Evolutionary conservation across 257 asterid species (phyloP).

Genomic region (Rauvolfia tetraphylla): DNA sequence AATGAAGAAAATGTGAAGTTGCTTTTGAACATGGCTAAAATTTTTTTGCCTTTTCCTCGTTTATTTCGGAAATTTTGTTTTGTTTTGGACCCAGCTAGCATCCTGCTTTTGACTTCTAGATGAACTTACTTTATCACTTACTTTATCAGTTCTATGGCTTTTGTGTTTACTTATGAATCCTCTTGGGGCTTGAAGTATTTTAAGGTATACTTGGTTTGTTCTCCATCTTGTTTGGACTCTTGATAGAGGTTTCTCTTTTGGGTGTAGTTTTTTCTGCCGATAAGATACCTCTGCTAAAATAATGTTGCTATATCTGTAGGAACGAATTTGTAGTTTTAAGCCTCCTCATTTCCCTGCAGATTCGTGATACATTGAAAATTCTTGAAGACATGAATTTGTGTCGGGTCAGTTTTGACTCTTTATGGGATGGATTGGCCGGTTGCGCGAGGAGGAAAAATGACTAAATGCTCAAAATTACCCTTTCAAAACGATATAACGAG

Average conservation of each 20-base stretch:
- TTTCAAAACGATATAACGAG: too few relatives aligned
- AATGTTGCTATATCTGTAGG: background rate
- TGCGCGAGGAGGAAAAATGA: too few relatives aligned
- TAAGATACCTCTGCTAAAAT: background rate
- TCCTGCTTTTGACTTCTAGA: constrained; percentile 9
- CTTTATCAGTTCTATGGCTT: constrained; percentile 14
- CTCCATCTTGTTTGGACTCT: constrained; percentile 1
- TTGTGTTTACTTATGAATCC: background rate
- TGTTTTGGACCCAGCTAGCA: constrained; percentile 10
- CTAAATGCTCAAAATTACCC: too few relatives aligned
- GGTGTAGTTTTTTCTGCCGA: background rate
- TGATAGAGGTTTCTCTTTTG: constrained; percentile 1
- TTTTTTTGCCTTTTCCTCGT: constrained; percentile 10
- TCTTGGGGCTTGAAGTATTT: background rate
- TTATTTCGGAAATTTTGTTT: constrained; percentile 18
- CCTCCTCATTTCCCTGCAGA: background rate
- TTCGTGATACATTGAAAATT: background rate
- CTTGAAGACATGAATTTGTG: background rate
- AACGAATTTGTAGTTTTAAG: background rate
- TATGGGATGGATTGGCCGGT: too few relatives aligned
- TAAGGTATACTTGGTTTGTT: background rate
- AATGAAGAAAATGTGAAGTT: constrained; percentile 18
- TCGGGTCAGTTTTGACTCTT: too few relatives aligned
- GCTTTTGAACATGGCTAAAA: constrained; percentile 19
- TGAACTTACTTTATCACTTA: constrained; percentile 3